phyloP scores from a whole-genome alignment of 371 early-diverging fungal species.

The Amoeboaphelidium occidentale region DNA sequence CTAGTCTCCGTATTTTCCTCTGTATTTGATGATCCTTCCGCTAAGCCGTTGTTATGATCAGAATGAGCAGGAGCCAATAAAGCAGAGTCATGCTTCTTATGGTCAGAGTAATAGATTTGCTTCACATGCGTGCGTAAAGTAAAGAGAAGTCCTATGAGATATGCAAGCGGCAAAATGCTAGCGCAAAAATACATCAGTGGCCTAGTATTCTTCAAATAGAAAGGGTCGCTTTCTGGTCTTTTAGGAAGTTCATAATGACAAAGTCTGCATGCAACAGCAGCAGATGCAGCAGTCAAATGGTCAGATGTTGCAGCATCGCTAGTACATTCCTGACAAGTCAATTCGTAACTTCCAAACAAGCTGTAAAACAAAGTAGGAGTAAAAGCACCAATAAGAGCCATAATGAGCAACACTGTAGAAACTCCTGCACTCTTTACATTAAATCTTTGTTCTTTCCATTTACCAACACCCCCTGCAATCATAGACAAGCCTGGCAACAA shows the following conservation, averaged over 20 bases:
- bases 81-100: not conserved
- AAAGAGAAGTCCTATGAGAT: slow-evolving; percentile 75
- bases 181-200: slow-evolving; percentile 78
- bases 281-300: not conserved
- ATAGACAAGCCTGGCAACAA: slow-evolving; percentile 79
- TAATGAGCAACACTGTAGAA: slow-evolving; percentile 75
- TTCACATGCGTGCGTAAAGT: slow-evolving; percentile 73
- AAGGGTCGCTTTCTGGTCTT: slow-evolving; percentile 40
- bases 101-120: slow-evolving; percentile 31
- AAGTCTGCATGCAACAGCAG: slow-evolving; percentile 16
- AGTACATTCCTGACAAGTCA: not conserved
- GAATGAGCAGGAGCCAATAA: too few species aligned
- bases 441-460: slow-evolving; percentile 62
- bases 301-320: not conserved
- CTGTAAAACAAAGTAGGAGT: slow-evolving; percentile 82
- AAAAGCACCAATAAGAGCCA: slow-evolving; percentile 74
- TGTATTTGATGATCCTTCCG: too few species aligned
- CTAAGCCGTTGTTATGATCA: too few species aligned
- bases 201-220: slow-evolving; percentile 48
- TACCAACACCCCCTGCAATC: slow-evolving; percentile 68
- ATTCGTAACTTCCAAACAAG: slow-evolving; percentile 38
- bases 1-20: too few species aligned
- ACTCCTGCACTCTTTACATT: slow-evolving; percentile 81
- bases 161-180: slow-evolving; percentile 50
- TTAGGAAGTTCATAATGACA: slow-evolving; percentile 38